phyloP scores from a whole-genome alignment of 2,329 filamentous ascomycete genomes.

The Aspergillus tamarii region DNA sequence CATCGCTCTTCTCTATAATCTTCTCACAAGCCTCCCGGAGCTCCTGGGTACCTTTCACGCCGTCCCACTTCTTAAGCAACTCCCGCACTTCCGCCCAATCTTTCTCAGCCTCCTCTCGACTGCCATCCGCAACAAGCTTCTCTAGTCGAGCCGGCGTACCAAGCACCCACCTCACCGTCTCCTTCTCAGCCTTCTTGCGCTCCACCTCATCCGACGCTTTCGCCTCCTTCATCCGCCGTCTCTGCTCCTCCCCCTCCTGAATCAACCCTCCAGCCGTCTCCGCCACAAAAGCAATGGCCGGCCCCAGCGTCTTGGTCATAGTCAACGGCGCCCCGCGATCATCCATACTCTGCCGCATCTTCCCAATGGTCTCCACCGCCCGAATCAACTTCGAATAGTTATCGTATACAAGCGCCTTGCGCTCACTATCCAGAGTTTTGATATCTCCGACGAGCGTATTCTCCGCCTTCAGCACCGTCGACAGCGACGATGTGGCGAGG shows the following conservation, averaged over 20 bases:
- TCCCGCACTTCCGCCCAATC: conserved; percentile 47
- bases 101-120: conserved; percentile 43
- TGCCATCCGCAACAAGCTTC: conserved; percentile 40
- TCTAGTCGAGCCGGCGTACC: conserved; percentile 44
- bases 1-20: conserved; percentile 34
- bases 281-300: conserved; percentile 48
- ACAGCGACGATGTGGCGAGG: conserved; percentile 44
- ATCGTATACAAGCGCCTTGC: conserved; percentile 96
- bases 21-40: conserved; percentile 44
- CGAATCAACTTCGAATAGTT: conserved; percentile 97
- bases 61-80: conserved; percentile 47
- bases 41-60: conserved; percentile 48
- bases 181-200: conserved; percentile 37
- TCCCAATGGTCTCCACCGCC: conserved; percentile 94
- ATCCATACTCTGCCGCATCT: conserved; percentile 57
- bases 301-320: conserved; percentile 49
- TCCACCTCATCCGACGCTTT: conserved; percentile 21
- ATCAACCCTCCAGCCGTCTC: conserved; percentile 47
- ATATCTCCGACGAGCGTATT: conserved; percentile 67
- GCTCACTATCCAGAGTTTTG: conserved; percentile 86
- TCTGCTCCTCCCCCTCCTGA: conserved; percentile 43
- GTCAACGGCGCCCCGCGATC: conserved; percentile 48
- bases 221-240: conserved; percentile 31
- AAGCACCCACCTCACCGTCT: conserved; percentile 51
- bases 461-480: conserved; percentile 49